Base-by-base conservation (phyloP, 257 asterid genomes). In the Hygrophila difformis region DNA sequence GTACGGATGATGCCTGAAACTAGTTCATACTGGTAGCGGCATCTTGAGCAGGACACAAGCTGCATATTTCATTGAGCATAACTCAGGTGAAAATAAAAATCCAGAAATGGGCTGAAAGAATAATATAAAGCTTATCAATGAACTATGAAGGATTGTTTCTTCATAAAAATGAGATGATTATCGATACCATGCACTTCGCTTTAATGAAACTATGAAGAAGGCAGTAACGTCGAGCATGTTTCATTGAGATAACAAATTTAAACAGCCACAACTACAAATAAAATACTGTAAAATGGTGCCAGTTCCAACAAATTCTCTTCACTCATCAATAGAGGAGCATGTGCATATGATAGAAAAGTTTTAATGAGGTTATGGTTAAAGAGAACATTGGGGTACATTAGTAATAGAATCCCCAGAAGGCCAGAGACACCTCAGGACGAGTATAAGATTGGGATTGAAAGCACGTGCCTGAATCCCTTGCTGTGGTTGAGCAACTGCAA, bases 401-500 rank as follows among this genome's bases (percentile, higher is more conserved):
- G n/a, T n/a, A n/a, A n/a, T n/a, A n/a, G n/a, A n/a, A n/a, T n/a
- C n/a, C n/a, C n/a, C n/a, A n/a, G n/a, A n/a, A n/a, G n/a, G n/a
- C n/a, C n/a, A n/a, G n/a, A n/a, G n/a, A n/a, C n/a, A n/a, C n/a
- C n/a, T n/a, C n/a, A n/a, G n/a, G n/a, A 14, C 26, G 12, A 54
- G 26, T 9, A 56, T 6, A 46, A 13, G 39, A 37, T 16, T n/a
- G 21, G 55, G 51, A 35, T 55, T n/a, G 47, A 15, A 40, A 44
- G 51, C 4, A 68, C 75, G 33, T 79, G 66, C 97, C 96, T 89
- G 97, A 78, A 82, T 56, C 48, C 97, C 96, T 68, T 89, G 81
- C 62, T 85, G 97, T 39, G 96, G 97, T 65, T 85, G 97, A 62
- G 94, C 78, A 11, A 88, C 97, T 44, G 89, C 73, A 47, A 79